Evolutionary conservation across 306 rosid species (phyloP).

Genomic region (Styphnolobium japonicum): DNA sequence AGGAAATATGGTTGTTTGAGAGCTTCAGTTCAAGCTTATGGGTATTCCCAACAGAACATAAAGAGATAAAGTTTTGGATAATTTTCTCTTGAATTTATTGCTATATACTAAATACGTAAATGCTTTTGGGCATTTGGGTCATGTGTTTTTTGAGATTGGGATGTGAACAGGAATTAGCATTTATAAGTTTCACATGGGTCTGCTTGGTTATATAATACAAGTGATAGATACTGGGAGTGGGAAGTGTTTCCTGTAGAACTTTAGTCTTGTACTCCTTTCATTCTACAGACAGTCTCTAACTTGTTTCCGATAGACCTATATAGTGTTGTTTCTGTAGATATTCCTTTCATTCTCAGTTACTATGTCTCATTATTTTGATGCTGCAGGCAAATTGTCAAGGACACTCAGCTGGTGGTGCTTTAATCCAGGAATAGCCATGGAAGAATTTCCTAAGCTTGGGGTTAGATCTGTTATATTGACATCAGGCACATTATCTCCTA

Average conservation of each 20-base stretch:
- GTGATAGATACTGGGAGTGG: neutral
- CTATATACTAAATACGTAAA: neutral
- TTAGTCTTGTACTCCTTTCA: constrained; percentile 20
- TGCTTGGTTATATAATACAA: neutral
- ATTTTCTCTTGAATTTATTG: constrained; percentile 2
- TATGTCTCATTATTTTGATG: constrained; percentile 22
- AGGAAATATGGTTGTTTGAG: neutral
- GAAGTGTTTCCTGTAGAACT: constrained; percentile 18
- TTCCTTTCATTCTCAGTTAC: constrained; percentile 24
- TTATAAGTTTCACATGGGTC: constrained; percentile 2
- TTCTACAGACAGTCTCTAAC: constrained; percentile 1
- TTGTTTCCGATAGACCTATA: constrained; percentile 13
- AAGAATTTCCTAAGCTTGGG: constrained; percentile 55
- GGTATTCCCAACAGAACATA: neutral
- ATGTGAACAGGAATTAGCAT: constrained; percentile 7
- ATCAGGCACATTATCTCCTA: constrained; percentile 90
- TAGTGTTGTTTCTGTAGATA: constrained; percentile 5
- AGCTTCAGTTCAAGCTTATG: neutral
- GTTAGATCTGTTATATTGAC: constrained; percentile 92
- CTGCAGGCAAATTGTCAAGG: constrained; percentile 75
- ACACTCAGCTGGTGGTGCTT: constrained; percentile 99
- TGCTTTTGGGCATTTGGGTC: neutral
- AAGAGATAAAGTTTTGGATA: neutral
- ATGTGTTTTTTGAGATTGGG: neutral
- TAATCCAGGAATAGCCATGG: constrained; percentile 96